These are phyloP conservation scores for Forsythia viridissima DNA, from an alignment of 257 asterid genomes.

Conservation along the genomic window DNA sequence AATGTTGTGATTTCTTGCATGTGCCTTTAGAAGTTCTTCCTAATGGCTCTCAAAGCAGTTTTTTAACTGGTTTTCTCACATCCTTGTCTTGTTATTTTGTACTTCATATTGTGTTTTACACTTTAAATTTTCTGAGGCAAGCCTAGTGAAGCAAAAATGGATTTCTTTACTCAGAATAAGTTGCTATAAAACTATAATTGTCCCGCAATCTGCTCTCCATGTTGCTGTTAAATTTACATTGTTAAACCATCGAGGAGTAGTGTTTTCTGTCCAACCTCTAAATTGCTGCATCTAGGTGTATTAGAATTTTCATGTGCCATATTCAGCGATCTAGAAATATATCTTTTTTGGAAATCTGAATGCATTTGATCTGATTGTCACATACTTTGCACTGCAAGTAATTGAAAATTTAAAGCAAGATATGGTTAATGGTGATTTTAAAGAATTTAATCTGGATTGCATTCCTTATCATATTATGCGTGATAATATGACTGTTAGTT, in stretches of 20 bases:
- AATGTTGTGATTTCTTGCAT: not conserved
- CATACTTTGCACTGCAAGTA: not conserved
- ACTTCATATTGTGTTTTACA: not conserved
- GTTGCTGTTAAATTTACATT: conserved; percentile 5
- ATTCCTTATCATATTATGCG: not conserved
- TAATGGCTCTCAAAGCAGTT: not conserved
- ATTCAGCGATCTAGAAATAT: not conserved
- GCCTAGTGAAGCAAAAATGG: conserved; percentile 6
- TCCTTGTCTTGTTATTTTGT: not conserved
- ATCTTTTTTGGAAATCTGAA: not conserved
- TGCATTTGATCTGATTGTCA: not conserved
- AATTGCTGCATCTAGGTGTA: not conserved
- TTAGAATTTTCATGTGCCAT: not conserved
- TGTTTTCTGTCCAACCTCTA: not conserved
- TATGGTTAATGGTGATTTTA: not conserved
- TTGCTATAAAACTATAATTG: not conserved
- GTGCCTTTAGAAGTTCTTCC: not conserved
- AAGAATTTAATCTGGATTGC: not conserved
- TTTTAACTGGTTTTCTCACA: not conserved
- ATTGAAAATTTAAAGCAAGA: not conserved
- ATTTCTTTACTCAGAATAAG: not conserved
- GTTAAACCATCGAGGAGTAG: conserved; percentile 2
- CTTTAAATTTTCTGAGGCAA: conserved; percentile 1
- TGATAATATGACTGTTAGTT: not conserved
- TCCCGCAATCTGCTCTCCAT: conserved; percentile 3